Conservation (phyloP, 202 grass and related monocot species). For the Miscanthus sacchariflorus region DNA sequence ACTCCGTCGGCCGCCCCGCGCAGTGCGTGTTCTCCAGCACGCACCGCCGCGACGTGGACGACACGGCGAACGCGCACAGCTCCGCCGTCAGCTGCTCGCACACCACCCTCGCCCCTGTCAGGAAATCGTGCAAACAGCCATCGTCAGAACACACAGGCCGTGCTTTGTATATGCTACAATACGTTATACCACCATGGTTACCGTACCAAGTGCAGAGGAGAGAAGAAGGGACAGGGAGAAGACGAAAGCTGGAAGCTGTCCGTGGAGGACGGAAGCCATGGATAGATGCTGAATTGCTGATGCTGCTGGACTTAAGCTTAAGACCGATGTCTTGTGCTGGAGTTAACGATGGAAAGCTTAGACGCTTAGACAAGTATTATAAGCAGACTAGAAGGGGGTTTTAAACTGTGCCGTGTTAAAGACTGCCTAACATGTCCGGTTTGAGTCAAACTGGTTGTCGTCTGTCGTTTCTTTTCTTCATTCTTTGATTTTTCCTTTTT, state of each 20-base stretch:
- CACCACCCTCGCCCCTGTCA: constrained; percentile 35
- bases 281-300: neutral
- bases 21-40: constrained; percentile 67
- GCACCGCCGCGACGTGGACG: constrained; percentile 70
- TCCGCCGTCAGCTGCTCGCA: constrained; percentile 74
- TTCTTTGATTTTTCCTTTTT: neutral
- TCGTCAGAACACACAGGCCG: neutral
- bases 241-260: constrained; percentile 32
- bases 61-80: constrained; percentile 80
- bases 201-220: constrained; percentile 40
- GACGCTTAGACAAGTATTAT: neutral
- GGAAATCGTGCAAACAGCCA: neutral
- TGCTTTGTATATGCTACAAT: neutral
- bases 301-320: neutral
- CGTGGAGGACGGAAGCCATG: constrained; percentile 45
- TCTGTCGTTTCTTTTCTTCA: neutral
- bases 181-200: neutral
- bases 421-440: neutral
- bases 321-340: neutral
- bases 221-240: constrained; percentile 43
- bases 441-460: neutral
- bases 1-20: constrained; percentile 45
- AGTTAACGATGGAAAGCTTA: constrained; percentile 7
- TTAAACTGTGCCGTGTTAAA: neutral
- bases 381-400: neutral